Conservation (phyloP, 805 yeast species). For the Alloascoidea africana region DNA sequence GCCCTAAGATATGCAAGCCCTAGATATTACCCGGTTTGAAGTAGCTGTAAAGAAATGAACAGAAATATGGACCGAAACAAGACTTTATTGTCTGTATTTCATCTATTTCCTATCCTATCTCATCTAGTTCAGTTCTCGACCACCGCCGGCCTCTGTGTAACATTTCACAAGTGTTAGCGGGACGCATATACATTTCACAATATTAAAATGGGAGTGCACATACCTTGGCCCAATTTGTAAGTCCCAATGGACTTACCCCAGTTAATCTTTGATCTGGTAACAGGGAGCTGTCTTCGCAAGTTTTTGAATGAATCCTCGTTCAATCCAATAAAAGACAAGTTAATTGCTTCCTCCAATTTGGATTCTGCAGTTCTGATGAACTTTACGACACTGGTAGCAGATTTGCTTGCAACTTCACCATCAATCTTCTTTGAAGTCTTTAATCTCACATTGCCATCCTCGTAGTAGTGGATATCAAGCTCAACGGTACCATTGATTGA, state of each 20-base stretch:
- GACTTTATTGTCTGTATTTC: too few relatives aligned
- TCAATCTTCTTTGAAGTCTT: conserved; percentile 26
- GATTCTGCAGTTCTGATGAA: conserved; percentile 43
- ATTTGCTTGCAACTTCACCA: conserved; percentile 11
- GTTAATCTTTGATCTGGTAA: conserved; percentile 78
- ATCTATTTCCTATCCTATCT: too few relatives aligned
- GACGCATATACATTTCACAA: too few relatives aligned
- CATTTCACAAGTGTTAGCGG: too few relatives aligned
- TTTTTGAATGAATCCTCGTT: conserved; percentile 74
- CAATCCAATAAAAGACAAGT: conserved; percentile 48
- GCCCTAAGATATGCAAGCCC: too few relatives aligned
- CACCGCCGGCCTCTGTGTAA: too few relatives aligned
- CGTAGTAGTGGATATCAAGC: conserved; percentile 82
- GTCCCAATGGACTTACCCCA: conserved; percentile 94
- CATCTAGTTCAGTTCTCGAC: too few relatives aligned
- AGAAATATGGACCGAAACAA: too few relatives aligned
- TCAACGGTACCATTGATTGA: conserved; percentile 35
- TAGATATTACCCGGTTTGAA: too few relatives aligned
- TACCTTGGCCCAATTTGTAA: conserved; percentile 76
- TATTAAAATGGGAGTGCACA: too few relatives aligned
- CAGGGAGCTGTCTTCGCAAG: conserved; percentile 82
- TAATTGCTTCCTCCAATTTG: conserved; percentile 39
- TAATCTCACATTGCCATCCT: conserved; percentile 88
- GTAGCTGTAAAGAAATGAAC: too few relatives aligned
- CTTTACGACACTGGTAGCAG: conserved; percentile 20